These are phyloP conservation scores for Pseudopithomyces chartarum DNA, from an alignment of 2,329 filamentous ascomycete species.

Conservation along the genomic window DNA sequence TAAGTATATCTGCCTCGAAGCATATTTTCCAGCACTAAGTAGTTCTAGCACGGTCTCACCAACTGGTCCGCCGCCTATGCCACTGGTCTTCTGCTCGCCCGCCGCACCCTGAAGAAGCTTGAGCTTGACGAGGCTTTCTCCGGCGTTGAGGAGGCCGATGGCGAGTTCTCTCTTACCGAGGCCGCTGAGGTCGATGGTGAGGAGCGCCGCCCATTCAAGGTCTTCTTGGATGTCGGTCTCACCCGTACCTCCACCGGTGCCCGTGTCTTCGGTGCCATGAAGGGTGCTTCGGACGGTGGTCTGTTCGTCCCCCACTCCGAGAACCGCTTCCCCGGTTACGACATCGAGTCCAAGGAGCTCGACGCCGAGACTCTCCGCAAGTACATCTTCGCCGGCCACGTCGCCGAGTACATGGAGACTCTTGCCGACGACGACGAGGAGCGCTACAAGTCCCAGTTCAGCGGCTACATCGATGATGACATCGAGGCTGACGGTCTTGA, in stretches of 20 bases:
- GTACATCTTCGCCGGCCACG: conserved; percentile 99
- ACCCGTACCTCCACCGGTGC: conserved; percentile 96
- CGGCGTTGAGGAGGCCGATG: conserved; percentile 95
- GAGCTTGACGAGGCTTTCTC: conserved; percentile 89
- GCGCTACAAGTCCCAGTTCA: conserved; percentile 98
- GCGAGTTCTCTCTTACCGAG: conserved; percentile 96
- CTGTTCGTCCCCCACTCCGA: conserved; percentile 97
- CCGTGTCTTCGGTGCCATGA: conserved; percentile 99
- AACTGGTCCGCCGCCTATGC: conserved; percentile 99
- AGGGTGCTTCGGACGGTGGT: conserved; percentile 98
- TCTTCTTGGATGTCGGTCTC: conserved; percentile 97
- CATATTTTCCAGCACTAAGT: not conserved
- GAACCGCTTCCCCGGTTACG: conserved; percentile 99
- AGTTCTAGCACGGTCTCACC: conserved; percentile 80
- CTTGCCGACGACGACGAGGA: conserved; percentile 99
- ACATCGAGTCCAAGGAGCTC: conserved; percentile 97
- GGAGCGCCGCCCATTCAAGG: conserved; percentile 97
- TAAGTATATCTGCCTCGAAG: not conserved
- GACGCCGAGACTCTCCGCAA: conserved; percentile 95
- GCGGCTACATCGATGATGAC: conserved; percentile 96
- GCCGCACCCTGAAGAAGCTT: conserved; percentile 96
- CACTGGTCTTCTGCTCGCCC: conserved; percentile 94
- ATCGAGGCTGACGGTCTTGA: conserved; percentile 95
- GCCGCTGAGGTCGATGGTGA: conserved; percentile 89
- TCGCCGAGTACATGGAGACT: conserved; percentile 99